Evolutionary conservation across 2,329 filamentous ascomycete species (phyloP), one percentile per base, ranked within the genome.

Genomic region (Hypoxylon sp.): DNA sequence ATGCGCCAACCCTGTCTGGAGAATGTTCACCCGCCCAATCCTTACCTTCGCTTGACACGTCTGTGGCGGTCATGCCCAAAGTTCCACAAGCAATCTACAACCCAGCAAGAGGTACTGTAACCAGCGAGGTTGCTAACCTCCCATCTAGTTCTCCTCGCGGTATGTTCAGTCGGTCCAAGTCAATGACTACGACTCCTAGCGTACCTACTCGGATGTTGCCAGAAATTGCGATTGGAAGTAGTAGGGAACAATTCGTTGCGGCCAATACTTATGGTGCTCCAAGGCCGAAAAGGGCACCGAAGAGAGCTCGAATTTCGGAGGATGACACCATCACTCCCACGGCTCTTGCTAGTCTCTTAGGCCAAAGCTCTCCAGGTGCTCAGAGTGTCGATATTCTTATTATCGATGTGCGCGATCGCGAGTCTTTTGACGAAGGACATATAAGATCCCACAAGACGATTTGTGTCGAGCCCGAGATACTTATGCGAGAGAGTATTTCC

Each of bases 351-450:
- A 85, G 89, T 48, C 91, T 91, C 58, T 86, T 97, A 73, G 82
- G 84, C 58, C 81, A 82, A 61, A 78, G 77, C 0, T 76, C 81
- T 13, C 72, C 78, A 72, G 69, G 84, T 73, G 63, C 81, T 13
- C 72, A 78, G 72, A 69, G 84, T 73, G 63, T 93, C 79, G 79
- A 88, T 78, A 83, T 97, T 22, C 80, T 99, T 11, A 76, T 98
- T 22, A 93, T 99, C 68, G 95, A 99, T 76, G 88, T 97, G 43
- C 89, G 95, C 39, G 82, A 86, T 58, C 89, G 95, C 24, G 87
- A 91, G 55, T 87, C 91, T 7, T 99, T 92, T 73, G 93, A 98
- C 70, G 85, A 90, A 49, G 95, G 95, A 0, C 95, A 99, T 74
- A 93, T 99, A 67, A 91, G 91, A 80, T 89, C 91, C 5, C 89